Percentiles rank a stretch among this genome's conserved stretches.
These are phyloP conservation scores for Dioscorea zingiberensis DNA, from an alignment of 106 monocot species.

Conservation along the genomic window DNA sequence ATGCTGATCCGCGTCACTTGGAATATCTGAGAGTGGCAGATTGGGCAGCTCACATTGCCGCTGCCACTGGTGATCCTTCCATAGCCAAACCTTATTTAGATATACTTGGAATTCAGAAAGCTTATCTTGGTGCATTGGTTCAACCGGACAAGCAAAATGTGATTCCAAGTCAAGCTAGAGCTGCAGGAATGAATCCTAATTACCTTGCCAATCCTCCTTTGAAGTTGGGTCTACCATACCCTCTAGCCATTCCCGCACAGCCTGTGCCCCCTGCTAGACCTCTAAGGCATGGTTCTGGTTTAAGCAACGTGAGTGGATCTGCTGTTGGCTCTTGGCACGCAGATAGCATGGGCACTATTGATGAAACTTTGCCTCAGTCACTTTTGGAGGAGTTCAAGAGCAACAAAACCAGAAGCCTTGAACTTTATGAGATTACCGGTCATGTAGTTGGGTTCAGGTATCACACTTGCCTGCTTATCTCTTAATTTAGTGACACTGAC, in stretches of 20 bases:
- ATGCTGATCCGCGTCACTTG: slow-evolving; percentile 39
- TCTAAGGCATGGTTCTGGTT: slow-evolving; percentile 36
- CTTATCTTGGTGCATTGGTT: slow-evolving; percentile 41
- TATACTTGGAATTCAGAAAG: slow-evolving; percentile 55
- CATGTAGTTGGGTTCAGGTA: slow-evolving; percentile 99
- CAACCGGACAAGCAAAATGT: slow-evolving; percentile 54
- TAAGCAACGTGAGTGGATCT: slow-evolving; percentile 55
- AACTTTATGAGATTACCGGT: slow-evolving; percentile 80
- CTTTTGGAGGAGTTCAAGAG: slow-evolving; percentile 93
- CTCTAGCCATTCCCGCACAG: slow-evolving; percentile 42
- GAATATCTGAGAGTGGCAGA: slow-evolving; percentile 57
- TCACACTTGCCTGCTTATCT: not conserved
- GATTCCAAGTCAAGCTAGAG: slow-evolving; percentile 40
- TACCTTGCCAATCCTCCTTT: slow-evolving; percentile 61
- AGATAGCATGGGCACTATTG: slow-evolving; percentile 26
- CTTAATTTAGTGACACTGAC: not conserved
- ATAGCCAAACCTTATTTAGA: slow-evolving; percentile 45
- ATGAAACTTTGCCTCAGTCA: slow-evolving; percentile 53
- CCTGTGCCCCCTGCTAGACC: slow-evolving; percentile 53
- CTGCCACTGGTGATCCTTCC: slow-evolving; percentile 28
- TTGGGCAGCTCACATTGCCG: slow-evolving; percentile 40
- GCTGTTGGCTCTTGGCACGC: slow-evolving; percentile 34
- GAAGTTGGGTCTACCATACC: slow-evolving; percentile 45
- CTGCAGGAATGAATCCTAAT: slow-evolving; percentile 35
- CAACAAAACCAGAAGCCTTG: slow-evolving; percentile 83